Percentiles rank a stretch among this genome's conserved stretches.
phyloP scores from a whole-genome alignment of 2,329 filamentous ascomycete genomes.

The Penicillium sp. region DNA sequence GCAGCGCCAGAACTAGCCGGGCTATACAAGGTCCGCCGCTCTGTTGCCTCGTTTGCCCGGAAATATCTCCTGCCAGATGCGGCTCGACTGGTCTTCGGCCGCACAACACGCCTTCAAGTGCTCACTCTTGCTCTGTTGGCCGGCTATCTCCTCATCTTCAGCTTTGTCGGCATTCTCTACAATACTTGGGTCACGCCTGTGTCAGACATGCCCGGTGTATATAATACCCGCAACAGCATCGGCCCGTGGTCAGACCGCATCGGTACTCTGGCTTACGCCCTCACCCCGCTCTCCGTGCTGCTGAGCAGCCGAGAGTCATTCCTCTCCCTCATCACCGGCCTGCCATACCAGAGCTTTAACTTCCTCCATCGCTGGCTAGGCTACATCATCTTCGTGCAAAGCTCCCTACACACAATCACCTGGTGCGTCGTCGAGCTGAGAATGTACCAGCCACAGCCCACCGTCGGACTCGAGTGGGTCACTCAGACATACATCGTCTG shows the following conservation, averaged over 20 bases:
- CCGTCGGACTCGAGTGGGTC: slow-evolving; percentile 56
- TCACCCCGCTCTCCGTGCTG: slow-evolving; percentile 68
- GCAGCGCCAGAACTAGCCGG: slow-evolving; percentile 2
- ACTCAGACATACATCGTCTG: slow-evolving; percentile 67
- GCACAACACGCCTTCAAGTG: slow-evolving; percentile 66
- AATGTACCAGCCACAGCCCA: slow-evolving; percentile 70
- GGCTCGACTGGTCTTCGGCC: slow-evolving; percentile 59
- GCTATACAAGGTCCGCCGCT: slow-evolving; percentile 8
- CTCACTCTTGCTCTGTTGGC: slow-evolving; percentile 57
- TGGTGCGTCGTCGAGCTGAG: slow-evolving; percentile 66
- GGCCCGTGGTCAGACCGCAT: slow-evolving; percentile 68
- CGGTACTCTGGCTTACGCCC: slow-evolving; percentile 68
- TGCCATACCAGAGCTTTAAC: slow-evolving; percentile 74
- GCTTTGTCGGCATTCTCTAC: slow-evolving; percentile 67
- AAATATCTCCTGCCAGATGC: slow-evolving; percentile 62
- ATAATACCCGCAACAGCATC: slow-evolving; percentile 64
- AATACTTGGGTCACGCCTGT: slow-evolving; percentile 68
- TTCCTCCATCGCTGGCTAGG: slow-evolving; percentile 76
- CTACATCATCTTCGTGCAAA: slow-evolving; percentile 68
- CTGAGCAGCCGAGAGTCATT: slow-evolving; percentile 68
- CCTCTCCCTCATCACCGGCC: slow-evolving; percentile 65
- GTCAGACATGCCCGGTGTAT: slow-evolving; percentile 50
- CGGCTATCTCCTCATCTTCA: slow-evolving; percentile 65
- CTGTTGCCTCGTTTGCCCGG: slow-evolving; percentile 39
- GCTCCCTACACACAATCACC: slow-evolving; percentile 65